Base-by-base conservation (phyloP, 2,329 filamentous ascomycete genomes). In the Xylaria digitata region DNA sequence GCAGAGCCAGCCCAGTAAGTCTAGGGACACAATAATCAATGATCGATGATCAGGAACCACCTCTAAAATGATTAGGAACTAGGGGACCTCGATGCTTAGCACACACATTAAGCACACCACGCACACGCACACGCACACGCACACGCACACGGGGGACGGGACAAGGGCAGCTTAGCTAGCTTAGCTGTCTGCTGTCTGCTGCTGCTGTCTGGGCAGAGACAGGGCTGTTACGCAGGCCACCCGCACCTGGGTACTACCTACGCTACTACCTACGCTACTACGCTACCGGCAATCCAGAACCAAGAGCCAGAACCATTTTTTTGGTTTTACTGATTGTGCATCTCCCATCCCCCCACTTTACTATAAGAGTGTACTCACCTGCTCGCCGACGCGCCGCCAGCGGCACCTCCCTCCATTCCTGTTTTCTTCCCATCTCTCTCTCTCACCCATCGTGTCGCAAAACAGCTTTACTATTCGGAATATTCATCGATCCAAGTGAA, bases 281-380 rank as follows among this genome's bases (percentile, higher is more conserved):
- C 34, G 34, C 34, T 37, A 37, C 34, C 37, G 37, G 37, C 37
- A 40, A 40, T 40, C 11, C 37, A 40, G 37, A 40, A 40, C 52
- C 37, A 30, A n/a, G n/a, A n/a, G n/a, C 11, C 37, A 40, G 37
- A 40, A 40, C 52, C 37, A 30, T 21, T 55, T 55, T 55, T 55
- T 55, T 54, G 63, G 53, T 58, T 73, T 72, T 72, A 86, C 83
- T 86, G 84, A 86, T 87, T 86, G 84, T 81, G 82, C 80, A 78
- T 80, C 80, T 78, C 81, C 79, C 80, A 84, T 83, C 81, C 80
- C 83, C 75, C 70, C 70, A 70, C 65, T 66, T 67, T 76, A 77
- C 75, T 83, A 88, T 88, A 88, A 87, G 88, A 88, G 86, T 83
- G 85, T 80, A 78, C 79, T 82, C 82, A 78, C 83, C 81, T 84